phyloP scores from a whole-genome alignment of 2,329 filamentous ascomycete genomes.

The Diaporthe sp. region DNA sequence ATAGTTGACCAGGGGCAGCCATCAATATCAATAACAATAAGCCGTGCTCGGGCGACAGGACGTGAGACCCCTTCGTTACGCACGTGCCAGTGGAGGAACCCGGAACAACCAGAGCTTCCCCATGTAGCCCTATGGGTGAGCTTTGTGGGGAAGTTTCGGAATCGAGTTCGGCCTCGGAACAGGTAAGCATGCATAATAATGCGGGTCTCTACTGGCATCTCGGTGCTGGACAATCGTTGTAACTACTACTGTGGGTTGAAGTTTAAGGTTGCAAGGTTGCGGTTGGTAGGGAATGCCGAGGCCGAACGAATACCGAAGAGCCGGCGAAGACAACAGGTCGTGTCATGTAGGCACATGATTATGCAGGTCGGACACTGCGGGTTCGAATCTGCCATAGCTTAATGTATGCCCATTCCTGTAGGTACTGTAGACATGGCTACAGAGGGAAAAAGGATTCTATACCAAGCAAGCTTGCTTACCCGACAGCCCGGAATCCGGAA shows the following conservation, averaged over 20 bases:
- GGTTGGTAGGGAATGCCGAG: background rate
- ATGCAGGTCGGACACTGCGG: background rate
- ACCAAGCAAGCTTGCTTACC: background rate
- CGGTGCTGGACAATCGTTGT: background rate
- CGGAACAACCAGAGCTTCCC: background rate
- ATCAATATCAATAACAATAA: background rate
- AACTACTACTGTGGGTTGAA: background rate
- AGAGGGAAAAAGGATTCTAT: background rate
- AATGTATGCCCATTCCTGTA: background rate
- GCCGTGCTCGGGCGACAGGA: background rate
- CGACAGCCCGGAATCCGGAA: background rate
- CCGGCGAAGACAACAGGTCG: background rate
- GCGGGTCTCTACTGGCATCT: background rate
- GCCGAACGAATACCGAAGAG: constrained; percentile 9
- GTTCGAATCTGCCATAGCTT: too few species aligned
- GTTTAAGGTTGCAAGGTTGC: background rate
- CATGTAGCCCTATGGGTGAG: background rate
- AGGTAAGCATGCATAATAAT: background rate
- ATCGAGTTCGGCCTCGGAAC: background rate
- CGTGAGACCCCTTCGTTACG: background rate
- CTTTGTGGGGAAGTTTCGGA: constrained; percentile 6
- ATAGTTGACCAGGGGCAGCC: too few species aligned
- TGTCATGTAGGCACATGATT: background rate
- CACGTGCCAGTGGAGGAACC: background rate
- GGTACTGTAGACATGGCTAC: background rate